Evolutionary conservation across 352 stramenopile genomes (phyloP).

Genomic region (Phytophthora parvispora): DNA sequence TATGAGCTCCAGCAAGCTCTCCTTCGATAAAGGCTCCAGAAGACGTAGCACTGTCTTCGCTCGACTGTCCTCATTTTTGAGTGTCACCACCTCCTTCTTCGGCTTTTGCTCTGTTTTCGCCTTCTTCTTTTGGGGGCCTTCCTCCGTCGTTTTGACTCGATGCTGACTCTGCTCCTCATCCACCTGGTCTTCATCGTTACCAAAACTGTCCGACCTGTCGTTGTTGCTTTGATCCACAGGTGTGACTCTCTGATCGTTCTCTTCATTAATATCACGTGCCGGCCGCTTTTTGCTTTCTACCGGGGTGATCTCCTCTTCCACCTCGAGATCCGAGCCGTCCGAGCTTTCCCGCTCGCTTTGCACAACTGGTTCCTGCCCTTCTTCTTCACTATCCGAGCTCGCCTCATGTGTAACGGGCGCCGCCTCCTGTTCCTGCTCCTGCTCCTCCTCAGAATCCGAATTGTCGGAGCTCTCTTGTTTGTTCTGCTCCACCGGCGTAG

Average conservation of each 20-base stretch:
- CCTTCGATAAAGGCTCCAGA: conserved; percentile 63
- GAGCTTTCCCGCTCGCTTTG: background rate
- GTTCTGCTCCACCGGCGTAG: background rate
- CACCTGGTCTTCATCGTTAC: no score
- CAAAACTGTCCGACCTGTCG: no score
- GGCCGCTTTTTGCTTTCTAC: background rate
- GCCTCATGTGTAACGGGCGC: no score
- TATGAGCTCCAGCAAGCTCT: conserved; percentile 77
- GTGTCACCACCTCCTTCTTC: no score
- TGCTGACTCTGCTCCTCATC: no score
- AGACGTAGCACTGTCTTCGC: conserved; percentile 40
- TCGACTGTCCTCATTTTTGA: conserved; percentile 14
- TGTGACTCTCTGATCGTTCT: no score
- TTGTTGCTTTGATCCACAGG: no score
- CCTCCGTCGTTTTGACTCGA: no score
- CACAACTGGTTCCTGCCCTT: background rate
- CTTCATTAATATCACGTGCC: no score
- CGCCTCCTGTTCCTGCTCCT: no score
- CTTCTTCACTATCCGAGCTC: background rate
- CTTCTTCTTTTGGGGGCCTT: background rate
- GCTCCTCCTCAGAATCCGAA: background rate
- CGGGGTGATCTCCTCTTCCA: background rate
- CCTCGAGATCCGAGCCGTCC: background rate
- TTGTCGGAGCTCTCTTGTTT: background rate
- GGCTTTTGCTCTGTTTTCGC: background rate